Percentiles rank a stretch among this genome's conserved stretches.
Conservation (phyloP, 148 eudicot genomes). For the Rhododendron henanense region DNA sequence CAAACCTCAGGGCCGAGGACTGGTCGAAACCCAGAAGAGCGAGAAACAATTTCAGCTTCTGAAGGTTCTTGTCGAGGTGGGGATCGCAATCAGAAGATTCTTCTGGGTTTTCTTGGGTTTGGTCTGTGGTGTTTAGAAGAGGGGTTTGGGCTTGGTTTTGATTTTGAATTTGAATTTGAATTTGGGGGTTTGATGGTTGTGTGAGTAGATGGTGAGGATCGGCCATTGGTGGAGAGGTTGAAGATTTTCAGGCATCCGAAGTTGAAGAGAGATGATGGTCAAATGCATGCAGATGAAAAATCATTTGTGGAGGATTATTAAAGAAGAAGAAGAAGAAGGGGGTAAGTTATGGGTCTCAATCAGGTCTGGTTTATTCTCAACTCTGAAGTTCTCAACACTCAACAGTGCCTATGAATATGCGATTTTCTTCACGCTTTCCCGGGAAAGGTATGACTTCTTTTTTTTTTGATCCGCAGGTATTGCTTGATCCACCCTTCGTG, state of each 20-base stretch:
- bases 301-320: background rate
- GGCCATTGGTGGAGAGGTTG: background rate
- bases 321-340: background rate
- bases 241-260: background rate
- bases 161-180: background rate
- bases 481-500: no score
- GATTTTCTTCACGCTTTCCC: no score
- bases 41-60: constrained; percentile 23
- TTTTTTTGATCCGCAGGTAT: no score
- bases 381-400: no score
- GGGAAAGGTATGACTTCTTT: no score
- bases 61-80: constrained; percentile 28
- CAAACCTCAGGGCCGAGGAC: constrained; percentile 11
- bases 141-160: constrained; percentile 9
- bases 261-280: background rate
- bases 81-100: constrained; percentile 12
- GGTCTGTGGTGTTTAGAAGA: constrained; percentile 15
- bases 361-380: background rate
- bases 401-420: no score
- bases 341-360: background rate
- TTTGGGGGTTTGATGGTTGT: background rate
- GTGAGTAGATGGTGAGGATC: background rate
- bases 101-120: constrained; percentile 15
- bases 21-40: constrained; percentile 35
- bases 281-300: background rate